Conservation (phyloP, 345 rosid genomes). For the Salix dunnii region DNA sequence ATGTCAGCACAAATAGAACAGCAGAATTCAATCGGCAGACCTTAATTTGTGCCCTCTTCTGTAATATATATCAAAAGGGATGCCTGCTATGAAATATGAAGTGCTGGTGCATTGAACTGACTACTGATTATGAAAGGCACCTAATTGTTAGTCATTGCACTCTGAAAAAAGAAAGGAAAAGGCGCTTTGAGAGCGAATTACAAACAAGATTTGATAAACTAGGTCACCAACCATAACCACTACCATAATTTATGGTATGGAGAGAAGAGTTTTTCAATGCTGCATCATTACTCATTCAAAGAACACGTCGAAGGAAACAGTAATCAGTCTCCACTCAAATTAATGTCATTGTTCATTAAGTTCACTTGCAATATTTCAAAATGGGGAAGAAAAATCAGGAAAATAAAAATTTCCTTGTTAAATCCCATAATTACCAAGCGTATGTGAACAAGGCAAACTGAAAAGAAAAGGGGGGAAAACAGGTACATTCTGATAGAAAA, state of each 20-base stretch:
- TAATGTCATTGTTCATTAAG: not conserved
- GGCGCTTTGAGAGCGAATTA: not conserved
- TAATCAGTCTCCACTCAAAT: not conserved
- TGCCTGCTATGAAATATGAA: not conserved
- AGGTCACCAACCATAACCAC: too few relatives aligned
- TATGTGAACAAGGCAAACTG: constrained; percentile 7
- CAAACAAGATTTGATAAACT: not conserved
- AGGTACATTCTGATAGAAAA: not conserved
- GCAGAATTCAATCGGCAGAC: not conserved
- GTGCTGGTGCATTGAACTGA: constrained; percentile 1
- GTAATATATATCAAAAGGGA: constrained; percentile 3
- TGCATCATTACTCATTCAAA: not conserved
- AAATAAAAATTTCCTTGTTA: not conserved
- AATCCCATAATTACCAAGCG: not conserved
- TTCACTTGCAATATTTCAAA: not conserved
- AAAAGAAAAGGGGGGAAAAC: constrained; percentile 2
- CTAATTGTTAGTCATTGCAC: not conserved
- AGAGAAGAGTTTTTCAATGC: not conserved
- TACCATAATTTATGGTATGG: not conserved
- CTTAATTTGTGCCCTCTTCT: not conserved
- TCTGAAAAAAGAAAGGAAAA: not conserved
- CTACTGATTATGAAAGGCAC: not conserved
- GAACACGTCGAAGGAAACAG: not conserved
- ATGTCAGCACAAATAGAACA: not conserved
- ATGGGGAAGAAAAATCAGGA: not conserved